Conservation (phyloP, 495 filamentous ascomycete species). For the Entonaema liquescens region DNA sequence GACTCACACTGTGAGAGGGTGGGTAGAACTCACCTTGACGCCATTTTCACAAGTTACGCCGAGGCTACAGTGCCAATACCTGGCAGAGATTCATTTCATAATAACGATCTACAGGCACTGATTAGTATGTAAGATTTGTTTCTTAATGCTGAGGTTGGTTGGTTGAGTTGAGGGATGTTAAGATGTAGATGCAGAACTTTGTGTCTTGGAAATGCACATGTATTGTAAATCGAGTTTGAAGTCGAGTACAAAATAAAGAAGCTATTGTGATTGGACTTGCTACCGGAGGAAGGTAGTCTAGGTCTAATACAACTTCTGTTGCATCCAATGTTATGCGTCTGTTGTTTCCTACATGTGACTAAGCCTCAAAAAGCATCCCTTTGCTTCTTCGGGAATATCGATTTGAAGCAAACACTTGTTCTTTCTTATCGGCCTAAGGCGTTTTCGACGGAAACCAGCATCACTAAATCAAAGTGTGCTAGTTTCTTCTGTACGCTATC, state of each 20-base stretch:
- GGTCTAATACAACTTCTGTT: constrained; percentile 13
- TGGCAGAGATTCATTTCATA: constrained; percentile 43
- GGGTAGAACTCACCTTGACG: constrained; percentile 58
- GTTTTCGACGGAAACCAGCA: neutral
- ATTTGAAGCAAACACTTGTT: constrained; percentile 25
- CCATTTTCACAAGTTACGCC: constrained; percentile 56
- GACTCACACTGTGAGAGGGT: constrained; percentile 11
- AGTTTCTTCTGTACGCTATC: neutral
- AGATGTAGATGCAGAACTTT: constrained; percentile 1
- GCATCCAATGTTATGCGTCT: constrained; percentile 7
- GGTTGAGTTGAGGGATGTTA: neutral
- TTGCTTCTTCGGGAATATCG: constrained; percentile 7
- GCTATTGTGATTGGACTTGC: constrained; percentile 30
- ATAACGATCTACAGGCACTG: constrained; percentile 21
- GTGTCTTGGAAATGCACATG: constrained; percentile 20
- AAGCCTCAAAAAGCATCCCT: constrained; percentile 22
- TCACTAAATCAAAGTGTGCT: neutral
- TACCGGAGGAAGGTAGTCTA: constrained; percentile 5
- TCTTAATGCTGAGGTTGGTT: neutral
- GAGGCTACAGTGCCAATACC: constrained; percentile 43
- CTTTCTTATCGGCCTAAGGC: constrained; percentile 7
- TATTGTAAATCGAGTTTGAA: constrained; percentile 20
- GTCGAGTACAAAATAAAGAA: constrained; percentile 8
- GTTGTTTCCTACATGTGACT: constrained; percentile 20
- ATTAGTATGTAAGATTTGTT: too few relatives aligned